Conservation (phyloP, 1,139 yeast species). For the Arxiozyma telluris region DNA sequence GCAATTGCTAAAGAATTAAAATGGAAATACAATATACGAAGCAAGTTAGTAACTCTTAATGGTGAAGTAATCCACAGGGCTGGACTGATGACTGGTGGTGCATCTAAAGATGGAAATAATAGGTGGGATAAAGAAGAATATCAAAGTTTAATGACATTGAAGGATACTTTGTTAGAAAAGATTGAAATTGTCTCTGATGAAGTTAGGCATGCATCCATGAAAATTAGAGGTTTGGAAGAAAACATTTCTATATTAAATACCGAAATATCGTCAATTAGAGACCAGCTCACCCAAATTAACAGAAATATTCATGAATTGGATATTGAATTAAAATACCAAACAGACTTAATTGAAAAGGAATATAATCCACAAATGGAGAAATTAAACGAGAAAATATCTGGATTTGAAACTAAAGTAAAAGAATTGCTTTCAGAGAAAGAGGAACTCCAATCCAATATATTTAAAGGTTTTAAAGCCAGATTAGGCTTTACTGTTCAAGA, state of each 20-base stretch:
- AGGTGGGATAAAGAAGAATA: conserved; percentile 75
- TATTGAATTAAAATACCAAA: conserved; percentile 48
- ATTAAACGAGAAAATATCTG: conserved; percentile 16
- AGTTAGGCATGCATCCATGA: conserved; percentile 44
- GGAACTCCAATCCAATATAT: conserved; percentile 39
- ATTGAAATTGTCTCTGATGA: conserved; percentile 42
- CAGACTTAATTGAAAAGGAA: conserved; percentile 29
- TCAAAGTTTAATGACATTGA: conserved; percentile 45
- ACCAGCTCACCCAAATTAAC: conserved; percentile 41
- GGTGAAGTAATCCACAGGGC: conserved; percentile 81
- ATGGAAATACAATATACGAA: conserved; percentile 55
- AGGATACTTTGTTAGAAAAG: conserved; percentile 52
- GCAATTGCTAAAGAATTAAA: conserved; percentile 61
- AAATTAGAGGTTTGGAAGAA: conserved; percentile 53
- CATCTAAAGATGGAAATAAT: conserved; percentile 33
- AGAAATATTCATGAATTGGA: conserved; percentile 47
- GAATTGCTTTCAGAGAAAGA: conserved; percentile 31
- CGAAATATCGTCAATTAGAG: conserved; percentile 43
- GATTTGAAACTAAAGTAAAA: conserved; percentile 18
- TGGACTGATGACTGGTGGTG: conserved; percentile 92
- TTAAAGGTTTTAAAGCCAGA: conserved; percentile 44
- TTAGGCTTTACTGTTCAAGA: conserved; percentile 53
- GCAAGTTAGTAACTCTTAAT: conserved; percentile 69
- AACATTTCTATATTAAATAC: conserved; percentile 45
- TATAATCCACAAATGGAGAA: conserved; percentile 29